Evolutionary conservation across 78 protist genomes (phyloP).

Genomic region (Chrysochromulina tobinii): DNA sequence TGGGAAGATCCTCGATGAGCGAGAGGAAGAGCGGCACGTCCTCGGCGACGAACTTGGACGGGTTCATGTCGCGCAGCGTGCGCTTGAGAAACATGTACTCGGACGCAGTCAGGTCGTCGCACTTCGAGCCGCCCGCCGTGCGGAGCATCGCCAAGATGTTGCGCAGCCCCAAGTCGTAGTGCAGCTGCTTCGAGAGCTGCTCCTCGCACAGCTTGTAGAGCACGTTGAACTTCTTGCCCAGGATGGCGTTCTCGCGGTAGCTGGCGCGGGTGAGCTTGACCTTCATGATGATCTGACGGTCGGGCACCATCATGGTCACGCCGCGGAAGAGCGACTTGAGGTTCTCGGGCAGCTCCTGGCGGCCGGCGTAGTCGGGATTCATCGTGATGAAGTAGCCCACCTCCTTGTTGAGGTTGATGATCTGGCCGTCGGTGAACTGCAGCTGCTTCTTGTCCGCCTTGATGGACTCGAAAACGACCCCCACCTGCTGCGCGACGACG

Average conservation of each 20-base stretch:
- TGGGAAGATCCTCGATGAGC: constrained; percentile 84
- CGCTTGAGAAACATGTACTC: constrained; percentile 72
- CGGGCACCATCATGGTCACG: constrained; percentile 94
- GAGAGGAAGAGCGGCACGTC: constrained; percentile 83
- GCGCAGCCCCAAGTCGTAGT: constrained; percentile 85
- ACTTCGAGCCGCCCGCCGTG: constrained; percentile 65
- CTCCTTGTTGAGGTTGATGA: constrained; percentile 44
- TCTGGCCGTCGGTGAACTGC: constrained; percentile 74
- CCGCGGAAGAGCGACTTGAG: constrained; percentile 84
- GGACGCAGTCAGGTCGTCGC: constrained; percentile 31
- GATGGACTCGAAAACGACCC: constrained; percentile 66
- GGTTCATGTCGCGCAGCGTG: constrained; percentile 84
- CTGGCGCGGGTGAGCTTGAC: constrained; percentile 84
- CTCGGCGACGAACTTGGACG: constrained; percentile 83
- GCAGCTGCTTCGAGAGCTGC: constrained; percentile 86
- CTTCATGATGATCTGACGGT: constrained; percentile 77
- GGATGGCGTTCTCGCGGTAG: constrained; percentile 51
- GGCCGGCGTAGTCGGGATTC: constrained; percentile 94
- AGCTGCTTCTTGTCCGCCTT: constrained; percentile 32
- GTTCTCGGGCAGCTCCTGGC: constrained; percentile 94
- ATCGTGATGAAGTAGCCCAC: constrained; percentile 86
- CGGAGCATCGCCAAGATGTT: constrained; percentile 83
- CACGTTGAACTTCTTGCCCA: constrained; percentile 74
- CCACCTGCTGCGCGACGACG: constrained; percentile 89
- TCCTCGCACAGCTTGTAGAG: constrained; percentile 81